Evolutionary conservation across 495 filamentous ascomycete genomes (phyloP), one percentile per base, ranked within the genome.

Genomic region (Penicillium nucicola): DNA sequence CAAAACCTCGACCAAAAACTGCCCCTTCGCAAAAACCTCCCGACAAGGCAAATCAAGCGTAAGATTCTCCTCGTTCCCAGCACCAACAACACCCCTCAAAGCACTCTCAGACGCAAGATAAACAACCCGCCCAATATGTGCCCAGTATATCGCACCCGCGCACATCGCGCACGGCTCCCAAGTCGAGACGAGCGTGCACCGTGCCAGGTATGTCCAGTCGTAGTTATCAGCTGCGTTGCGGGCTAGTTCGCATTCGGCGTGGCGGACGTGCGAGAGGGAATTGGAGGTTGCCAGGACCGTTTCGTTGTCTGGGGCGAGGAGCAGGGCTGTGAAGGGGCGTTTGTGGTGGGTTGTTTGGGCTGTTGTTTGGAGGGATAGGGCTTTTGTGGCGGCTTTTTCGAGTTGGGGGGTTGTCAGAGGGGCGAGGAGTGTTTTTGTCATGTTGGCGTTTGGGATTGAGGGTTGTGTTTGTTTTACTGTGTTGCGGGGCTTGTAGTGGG

Each of bases 121-220:
- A 22, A 81, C 67, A 49, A 82, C 59, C 5, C 77, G 64, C 9
- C 77, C 79, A 34, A 80, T 82, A 53, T 79, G 73, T 48, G 77
- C 77, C 77, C 79, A 82, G 60, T 81, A 72, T 22, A 68, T 65
- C 10, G 68, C 70, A 12, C 62, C 66, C 43, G 67, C 68, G 51
- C 79, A 81, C 78, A 81, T 81, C 14, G 74, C 77, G 55, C 78
- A 81, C 6, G 78, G 79, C 55, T 82, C 77, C 77, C 79, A 82
- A 5, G 77, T 79, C 13, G 71, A 75, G 17, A 79, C 69, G 19
- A 80, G 60, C 2, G 79, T 79, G 50, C 77, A 79, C 9, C 50
- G 54, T 57, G 70, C 72, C 0, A 81, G 66, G 52, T 72, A 82
- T 5, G 69, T 67, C 54, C 72, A 74, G 12, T 69, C 58, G 45